These are phyloP conservation scores for Sergeia podlipaevii DNA, from an alignment of 208 protist genomes.

Conservation along the genomic window DNA sequence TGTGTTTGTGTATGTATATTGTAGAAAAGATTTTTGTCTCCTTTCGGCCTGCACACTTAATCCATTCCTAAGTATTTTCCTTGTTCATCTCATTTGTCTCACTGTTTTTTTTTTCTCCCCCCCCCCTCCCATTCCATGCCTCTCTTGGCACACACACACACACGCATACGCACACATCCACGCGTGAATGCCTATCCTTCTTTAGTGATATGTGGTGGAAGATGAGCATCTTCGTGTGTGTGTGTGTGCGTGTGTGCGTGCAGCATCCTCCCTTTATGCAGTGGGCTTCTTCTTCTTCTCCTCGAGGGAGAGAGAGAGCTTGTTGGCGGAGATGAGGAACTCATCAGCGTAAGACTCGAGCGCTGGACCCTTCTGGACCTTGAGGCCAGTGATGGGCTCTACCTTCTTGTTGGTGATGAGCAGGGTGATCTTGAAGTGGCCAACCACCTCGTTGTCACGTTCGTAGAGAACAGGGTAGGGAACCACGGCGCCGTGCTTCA, in stretches of 20 bases:
- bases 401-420: constrained; percentile 90
- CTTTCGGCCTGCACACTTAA: too few relatives aligned
- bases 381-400: constrained; percentile 86
- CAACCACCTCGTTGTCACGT: constrained; percentile 86
- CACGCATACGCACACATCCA: too few relatives aligned
- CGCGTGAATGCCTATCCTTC: too few relatives aligned
- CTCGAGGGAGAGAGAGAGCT: constrained; percentile 83
- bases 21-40: too few relatives aligned
- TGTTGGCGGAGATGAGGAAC: constrained; percentile 72
- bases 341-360: constrained; percentile 83
- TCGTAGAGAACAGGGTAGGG: constrained; percentile 97
- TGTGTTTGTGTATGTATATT: too few relatives aligned
- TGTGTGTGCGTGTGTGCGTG: background rate
- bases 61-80: too few relatives aligned
- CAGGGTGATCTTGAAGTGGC: constrained; percentile 90
- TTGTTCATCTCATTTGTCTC: too few relatives aligned
- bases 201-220: too few relatives aligned
- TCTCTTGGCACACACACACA: too few relatives aligned
- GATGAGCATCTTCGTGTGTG: too few relatives aligned
- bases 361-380: constrained; percentile 76
- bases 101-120: too few relatives aligned
- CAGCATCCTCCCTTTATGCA: background rate
- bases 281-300: constrained; percentile 66
- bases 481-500: constrained; percentile 95
- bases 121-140: too few relatives aligned